Base-by-base conservation (phyloP, 345 rosid species). In the Acer yangbiense region DNA sequence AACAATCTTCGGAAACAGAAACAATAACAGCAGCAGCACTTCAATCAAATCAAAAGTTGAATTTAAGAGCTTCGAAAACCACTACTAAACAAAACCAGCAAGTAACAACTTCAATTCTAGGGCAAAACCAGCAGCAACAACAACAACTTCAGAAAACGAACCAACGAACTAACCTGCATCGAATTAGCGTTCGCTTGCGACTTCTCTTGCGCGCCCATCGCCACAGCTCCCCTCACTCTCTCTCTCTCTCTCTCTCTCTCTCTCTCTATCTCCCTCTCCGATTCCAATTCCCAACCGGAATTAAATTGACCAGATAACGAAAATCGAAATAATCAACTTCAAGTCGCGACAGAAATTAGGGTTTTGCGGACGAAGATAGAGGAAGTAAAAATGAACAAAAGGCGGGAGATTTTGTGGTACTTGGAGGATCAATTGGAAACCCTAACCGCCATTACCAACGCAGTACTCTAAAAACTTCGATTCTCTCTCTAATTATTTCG, bases 161-260 rank as follows among this genome's bases (percentile, higher is more conserved):
- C 7, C 13, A 58, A 83, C n/a, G 25, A 68, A 78, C 90, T 74
- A 3, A 93, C 98, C 97, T 95, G 98, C 97, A 96, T 84, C 89
- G 97, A 81, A 86, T 90, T 92, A 77, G 92, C 77, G 80, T 85
- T 88, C 48, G 91, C 76, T 82, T 90, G 92, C 9, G 93, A 88
- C 83, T 92, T 96, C 79, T 93, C 99, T 62, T 81, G 91, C 35
- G 88, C 92, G 88, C 94, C 98, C 99, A 96, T 96, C 79, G 77
- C 85, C 84, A 20, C 64, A 78, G 77, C 83, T 82, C 60, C 77
- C 54, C 69, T 61, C 18, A 25, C 58, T 74, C 55, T 68, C 50
- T 14, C 64, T 32, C 50, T 4, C 74, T n/a, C 50, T 35, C 32
- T 10, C 82, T 50, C 50, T 4, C 74, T n/a, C 50, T 35, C 32